phyloP scores from a whole-genome alignment of 1,284 basidiomycete species.

The Fomitopsis palustris region DNA sequence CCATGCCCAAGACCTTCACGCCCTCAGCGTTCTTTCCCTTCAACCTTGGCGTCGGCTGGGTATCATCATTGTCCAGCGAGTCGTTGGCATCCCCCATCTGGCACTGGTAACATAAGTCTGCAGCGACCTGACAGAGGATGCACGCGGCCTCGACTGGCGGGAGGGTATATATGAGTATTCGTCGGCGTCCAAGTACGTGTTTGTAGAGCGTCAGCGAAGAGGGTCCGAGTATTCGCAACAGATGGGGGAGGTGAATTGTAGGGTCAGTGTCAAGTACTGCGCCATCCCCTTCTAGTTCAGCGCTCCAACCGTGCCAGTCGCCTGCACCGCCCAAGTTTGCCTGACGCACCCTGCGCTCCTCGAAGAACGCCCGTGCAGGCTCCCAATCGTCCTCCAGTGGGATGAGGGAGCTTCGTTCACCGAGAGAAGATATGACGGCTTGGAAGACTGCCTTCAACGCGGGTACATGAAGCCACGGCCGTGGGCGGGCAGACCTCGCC shows the following conservation, averaged over 20 bases:
- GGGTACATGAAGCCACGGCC: slow-evolving; percentile 68
- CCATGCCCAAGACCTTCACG: slow-evolving; percentile 68
- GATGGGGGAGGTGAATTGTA: slow-evolving; percentile 60
- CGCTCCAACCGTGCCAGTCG: slow-evolving; percentile 63
- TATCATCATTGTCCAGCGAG: slow-evolving; percentile 14
- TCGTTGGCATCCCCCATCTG: slow-evolving; percentile 29
- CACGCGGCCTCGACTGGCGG: slow-evolving; percentile 78
- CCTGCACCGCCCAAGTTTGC: slow-evolving; percentile 48
- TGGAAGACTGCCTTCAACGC: slow-evolving; percentile 58
- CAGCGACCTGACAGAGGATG: slow-evolving; percentile 69
- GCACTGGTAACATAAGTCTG: slow-evolving; percentile 65
- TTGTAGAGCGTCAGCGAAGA: slow-evolving; percentile 75
- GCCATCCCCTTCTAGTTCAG: slow-evolving; percentile 49
- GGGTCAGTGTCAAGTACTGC: slow-evolving; percentile 37
- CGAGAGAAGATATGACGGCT: slow-evolving; percentile 50
- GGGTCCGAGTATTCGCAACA: slow-evolving; percentile 72
- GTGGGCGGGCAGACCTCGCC: slow-evolving; percentile 54
- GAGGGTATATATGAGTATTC: slow-evolving; percentile 72
- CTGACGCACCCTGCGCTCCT: slow-evolving; percentile 48
- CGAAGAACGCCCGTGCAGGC: slow-evolving; percentile 59
- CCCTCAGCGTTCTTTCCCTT: slow-evolving; percentile 48
- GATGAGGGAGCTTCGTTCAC: slow-evolving; percentile 44
- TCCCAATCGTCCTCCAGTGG: slow-evolving; percentile 60
- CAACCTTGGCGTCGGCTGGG: slow-evolving; percentile 26
- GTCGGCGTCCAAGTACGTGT: slow-evolving; percentile 63